Conservation (phyloP, 768 basidiomycete genomes). For the Xanthoconium purpureum region DNA sequence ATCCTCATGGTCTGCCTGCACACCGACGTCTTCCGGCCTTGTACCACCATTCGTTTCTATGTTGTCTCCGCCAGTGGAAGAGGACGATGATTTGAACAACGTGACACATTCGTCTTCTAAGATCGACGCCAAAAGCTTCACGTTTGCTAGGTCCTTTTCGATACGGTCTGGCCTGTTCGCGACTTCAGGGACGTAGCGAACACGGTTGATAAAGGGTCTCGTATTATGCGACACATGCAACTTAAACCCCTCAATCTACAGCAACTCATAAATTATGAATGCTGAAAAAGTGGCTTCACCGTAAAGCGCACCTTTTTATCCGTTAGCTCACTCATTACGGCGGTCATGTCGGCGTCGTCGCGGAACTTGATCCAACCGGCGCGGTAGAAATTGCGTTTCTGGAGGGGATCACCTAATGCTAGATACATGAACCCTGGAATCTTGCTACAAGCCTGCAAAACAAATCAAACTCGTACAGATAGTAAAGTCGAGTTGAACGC, state of each 20-base stretch:
- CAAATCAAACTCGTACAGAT: conserved; percentile 4
- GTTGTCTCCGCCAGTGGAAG: conserved; percentile 18
- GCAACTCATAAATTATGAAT: conserved; percentile 6
- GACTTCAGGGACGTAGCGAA: conserved; percentile 79
- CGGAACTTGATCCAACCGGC: conserved; percentile 90
- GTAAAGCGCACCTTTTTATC: conserved; percentile 70
- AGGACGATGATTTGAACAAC: conserved; percentile 40
- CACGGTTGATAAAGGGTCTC: conserved; percentile 71
- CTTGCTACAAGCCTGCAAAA: conserved; percentile 63
- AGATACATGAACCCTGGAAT: conserved; percentile 84
- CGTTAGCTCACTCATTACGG: conserved; percentile 68
- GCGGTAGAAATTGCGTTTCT: conserved; percentile 91
- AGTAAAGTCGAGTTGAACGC: conserved; percentile 19
- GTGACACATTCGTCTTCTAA: conserved; percentile 68
- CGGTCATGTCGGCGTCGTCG: conserved; percentile 79
- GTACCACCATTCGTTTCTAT: conserved; percentile 30
- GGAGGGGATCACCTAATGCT: conserved; percentile 86
- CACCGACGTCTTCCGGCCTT: conserved; percentile 31
- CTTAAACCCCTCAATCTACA: conserved; percentile 91
- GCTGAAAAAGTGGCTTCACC: not conserved
- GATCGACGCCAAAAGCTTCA: conserved; percentile 64
- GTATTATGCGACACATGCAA: conserved; percentile 83
- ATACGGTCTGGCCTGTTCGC: conserved; percentile 79
- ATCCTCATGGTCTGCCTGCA: conserved; percentile 36
- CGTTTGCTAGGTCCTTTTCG: conserved; percentile 75